Percentiles rank a stretch among this genome's conserved stretches.
Conservation (phyloP, 441 rosid genomes). For the Metrosideros polymorpha region DNA sequence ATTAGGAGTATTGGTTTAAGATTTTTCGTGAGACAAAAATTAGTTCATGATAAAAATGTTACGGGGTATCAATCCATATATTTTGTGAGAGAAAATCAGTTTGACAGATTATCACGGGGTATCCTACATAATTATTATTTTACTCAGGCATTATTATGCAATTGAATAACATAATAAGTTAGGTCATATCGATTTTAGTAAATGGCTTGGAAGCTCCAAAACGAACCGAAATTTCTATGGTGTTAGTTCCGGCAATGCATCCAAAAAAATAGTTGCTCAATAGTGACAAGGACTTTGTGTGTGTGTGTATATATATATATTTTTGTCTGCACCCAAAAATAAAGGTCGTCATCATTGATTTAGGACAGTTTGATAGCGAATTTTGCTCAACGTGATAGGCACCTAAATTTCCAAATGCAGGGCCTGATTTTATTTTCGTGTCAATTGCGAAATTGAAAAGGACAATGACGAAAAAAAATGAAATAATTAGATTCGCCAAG, state of each 20-base stretch:
- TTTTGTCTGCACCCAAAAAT: not conserved
- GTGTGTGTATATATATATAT: not conserved
- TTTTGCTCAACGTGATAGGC: not conserved
- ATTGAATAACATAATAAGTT: not conserved
- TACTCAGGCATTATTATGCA: not conserved
- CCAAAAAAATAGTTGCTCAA: not conserved
- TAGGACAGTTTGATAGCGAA: not conserved
- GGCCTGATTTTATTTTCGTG: not conserved
- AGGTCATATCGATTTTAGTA: too few species aligned
- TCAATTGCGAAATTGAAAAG: not conserved
- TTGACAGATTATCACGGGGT: not conserved
- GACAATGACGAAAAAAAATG: not conserved
- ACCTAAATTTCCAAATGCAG: not conserved
- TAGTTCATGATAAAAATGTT: not conserved
- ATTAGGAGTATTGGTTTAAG: not conserved
- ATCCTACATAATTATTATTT: not conserved
- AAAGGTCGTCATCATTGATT: not conserved
- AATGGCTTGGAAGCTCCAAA: too few species aligned
- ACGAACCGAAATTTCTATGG: not conserved
- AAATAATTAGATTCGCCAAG: not conserved
- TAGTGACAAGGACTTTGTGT: not conserved
- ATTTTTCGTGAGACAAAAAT: not conserved
- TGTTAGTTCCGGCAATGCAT: not conserved
- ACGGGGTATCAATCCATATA: accelerated
- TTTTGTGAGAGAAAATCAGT: not conserved